Evolutionary conservation across 1,139 yeast species (phyloP), one percentile per base, ranked within the genome.

Genomic region (Yamadazyma membranifaciens): DNA sequence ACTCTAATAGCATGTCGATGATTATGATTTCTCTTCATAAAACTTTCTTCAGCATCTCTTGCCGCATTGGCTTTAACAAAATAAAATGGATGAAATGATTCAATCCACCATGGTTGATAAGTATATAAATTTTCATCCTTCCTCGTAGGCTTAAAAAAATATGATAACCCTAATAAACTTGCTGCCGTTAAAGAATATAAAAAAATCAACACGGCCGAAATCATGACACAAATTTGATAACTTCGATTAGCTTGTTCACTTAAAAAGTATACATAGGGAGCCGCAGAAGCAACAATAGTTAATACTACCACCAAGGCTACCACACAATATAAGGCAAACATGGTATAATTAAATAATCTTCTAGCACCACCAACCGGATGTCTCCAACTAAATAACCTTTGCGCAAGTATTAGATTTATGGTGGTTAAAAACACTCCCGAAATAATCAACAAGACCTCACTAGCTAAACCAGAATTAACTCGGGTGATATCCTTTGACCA

Each of bases 51-150:
- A 3, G 75, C 75, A 30, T 63, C 59, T 45, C 59, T 58, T 3
- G 69, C 67, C 6, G 75, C 75, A 37, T 59, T 57, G 33, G 60
- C 60, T 47, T 59, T 54, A 17, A 69, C 75, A 51, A 67, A 70
- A 49, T 70, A 69, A 36, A 66, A 62, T n/a, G 74, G 70, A 31
- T 59, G 52, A 50, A 70, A 70, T 13, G 68, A 61, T 50, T 69
- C 73, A 45, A 70, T 62, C 75, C 75, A 70, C 75, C 75, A 69
- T 25, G 75, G 74, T 47, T 70, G 75, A 48, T 67, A 69, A 10
- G 74, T 68, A 53, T 67, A 68, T 44, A 67, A 60, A 42, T 60
- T 62, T 47, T 68, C 73, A 55, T 69, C 75, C 49, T 69, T 69
- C 39, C 54, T 48, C 38, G 73, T 64, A 28, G 75, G 73, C 36